A percentile compares a stretch with the other conserved stretches of the same genome.
These are phyloP conservation scores for Graphilbum fragrans DNA, from an alignment of 2,329 filamentous ascomycete genomes.

Conservation along the genomic window DNA sequence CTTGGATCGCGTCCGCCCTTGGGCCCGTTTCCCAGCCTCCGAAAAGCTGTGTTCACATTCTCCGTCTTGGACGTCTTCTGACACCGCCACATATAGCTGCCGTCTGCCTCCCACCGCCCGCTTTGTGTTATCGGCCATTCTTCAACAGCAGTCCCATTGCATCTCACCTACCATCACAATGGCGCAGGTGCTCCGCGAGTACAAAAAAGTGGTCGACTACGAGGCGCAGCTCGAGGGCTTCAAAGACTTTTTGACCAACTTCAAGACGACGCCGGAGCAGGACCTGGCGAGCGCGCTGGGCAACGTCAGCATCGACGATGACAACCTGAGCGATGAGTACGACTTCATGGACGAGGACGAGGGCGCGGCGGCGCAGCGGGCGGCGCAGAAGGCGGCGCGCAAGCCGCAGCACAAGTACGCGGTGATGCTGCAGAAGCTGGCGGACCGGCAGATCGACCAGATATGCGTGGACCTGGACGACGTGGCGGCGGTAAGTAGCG, in stretches of 20 bases:
- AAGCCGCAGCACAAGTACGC: slow-evolving; percentile 75
- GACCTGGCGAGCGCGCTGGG: slow-evolving; percentile 72
- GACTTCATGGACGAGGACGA: slow-evolving; percentile 83
- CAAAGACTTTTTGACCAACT: slow-evolving; percentile 75
- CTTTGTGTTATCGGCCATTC: background rate
- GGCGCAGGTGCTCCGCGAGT: slow-evolving; percentile 61
- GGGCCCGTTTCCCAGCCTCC: slow-evolving; percentile 9
- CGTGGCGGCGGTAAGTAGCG: slow-evolving; percentile 51
- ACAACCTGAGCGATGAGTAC: slow-evolving; percentile 79
- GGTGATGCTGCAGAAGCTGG: slow-evolving; percentile 73
- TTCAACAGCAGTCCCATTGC: background rate
- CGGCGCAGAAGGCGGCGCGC: slow-evolving; percentile 34
- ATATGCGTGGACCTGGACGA: slow-evolving; percentile 86
- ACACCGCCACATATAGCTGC: too few species aligned
- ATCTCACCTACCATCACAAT: slow-evolving; percentile 33
- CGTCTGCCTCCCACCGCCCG: too few species aligned
- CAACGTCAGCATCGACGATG: slow-evolving; percentile 66
- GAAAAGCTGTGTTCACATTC: too few species aligned
- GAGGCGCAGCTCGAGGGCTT: slow-evolving; percentile 75
- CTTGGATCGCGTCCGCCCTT: background rate
- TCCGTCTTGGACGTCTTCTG: too few species aligned
- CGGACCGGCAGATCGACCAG: slow-evolving; percentile 66
- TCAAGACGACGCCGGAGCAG: slow-evolving; percentile 66
- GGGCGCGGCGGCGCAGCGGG: slow-evolving; percentile 38
- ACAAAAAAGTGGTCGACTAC: slow-evolving; percentile 74